A percentile compares a stretch with the other conserved stretches of the same genome.
Conservation (phyloP, 2,329 filamentous ascomycete species). For the Fusarium bulbicola region DNA sequence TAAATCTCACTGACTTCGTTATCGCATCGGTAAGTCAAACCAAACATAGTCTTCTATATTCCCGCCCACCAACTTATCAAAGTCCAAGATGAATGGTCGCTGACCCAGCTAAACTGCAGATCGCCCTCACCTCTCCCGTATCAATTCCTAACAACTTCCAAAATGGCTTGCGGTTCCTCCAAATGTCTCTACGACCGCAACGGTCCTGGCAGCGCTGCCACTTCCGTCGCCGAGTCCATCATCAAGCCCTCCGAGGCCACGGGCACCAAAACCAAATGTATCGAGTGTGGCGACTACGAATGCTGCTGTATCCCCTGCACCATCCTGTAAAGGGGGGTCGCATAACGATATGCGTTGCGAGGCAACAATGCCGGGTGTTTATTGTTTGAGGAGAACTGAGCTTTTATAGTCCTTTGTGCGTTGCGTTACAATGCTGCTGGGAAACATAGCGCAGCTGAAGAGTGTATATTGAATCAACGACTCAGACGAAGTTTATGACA, state of each 20-base stretch:
- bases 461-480: constrained; percentile 9
- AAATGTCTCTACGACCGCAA: constrained; percentile 46
- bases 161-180: constrained; percentile 40
- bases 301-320: constrained; percentile 66
- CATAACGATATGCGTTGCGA: neutral
- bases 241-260: constrained; percentile 60
- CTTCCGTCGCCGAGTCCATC: constrained; percentile 60
- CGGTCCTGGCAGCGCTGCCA: constrained; percentile 59
- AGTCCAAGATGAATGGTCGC: neutral
- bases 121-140: neutral
- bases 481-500: constrained; percentile 1
- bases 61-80: neutral
- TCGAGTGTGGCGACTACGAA: constrained; percentile 46
- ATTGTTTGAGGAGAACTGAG: constrained; percentile 1
- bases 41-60: neutral
- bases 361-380: neutral
- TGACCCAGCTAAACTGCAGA: constrained; percentile 6
- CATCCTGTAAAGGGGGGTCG: constrained; percentile 53
- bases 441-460: neutral
- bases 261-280: constrained; percentile 44
- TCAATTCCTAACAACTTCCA: constrained; percentile 3
- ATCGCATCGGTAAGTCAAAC: neutral
- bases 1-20: neutral
- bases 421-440: constrained; percentile 7
- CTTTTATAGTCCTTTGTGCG: constrained; percentile 11